Evolutionary conservation across 2,329 filamentous ascomycete genomes (phyloP).

Genomic region (Colletotrichum sp.): DNA sequence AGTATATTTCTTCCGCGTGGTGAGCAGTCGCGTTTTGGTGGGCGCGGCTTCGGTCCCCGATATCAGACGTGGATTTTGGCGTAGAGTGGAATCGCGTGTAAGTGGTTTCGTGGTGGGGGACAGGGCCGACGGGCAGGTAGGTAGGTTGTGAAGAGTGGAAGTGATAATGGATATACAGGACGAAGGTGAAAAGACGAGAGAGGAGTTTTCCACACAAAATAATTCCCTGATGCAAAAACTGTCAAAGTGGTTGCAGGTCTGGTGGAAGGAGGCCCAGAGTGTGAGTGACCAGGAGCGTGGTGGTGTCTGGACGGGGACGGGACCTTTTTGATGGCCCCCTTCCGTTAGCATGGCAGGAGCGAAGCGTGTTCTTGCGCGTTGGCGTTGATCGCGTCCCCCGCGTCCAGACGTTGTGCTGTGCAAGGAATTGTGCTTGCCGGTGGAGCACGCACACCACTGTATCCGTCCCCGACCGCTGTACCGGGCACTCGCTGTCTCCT

Average conservation of each 20-base stretch:
- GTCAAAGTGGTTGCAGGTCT: constrained; percentile 26
- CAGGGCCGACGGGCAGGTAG: background rate
- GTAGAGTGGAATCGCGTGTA: constrained; percentile 18
- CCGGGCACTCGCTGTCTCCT: background rate
- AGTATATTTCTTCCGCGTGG: constrained; percentile 9
- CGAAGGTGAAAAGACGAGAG: background rate
- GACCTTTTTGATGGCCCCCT: constrained; percentile 30
- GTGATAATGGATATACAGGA: background rate
- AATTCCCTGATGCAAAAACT: constrained; percentile 1
- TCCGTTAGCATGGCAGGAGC: constrained; percentile 11
- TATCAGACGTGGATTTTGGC: constrained; percentile 19
- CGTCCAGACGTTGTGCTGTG: background rate
- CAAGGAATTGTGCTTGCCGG: background rate
- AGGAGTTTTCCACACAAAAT: background rate
- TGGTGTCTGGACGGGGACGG: constrained; percentile 25
- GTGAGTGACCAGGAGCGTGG: background rate
- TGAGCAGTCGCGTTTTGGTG: constrained; percentile 8
- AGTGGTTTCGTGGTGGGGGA: constrained; percentile 3
- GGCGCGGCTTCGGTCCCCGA: background rate
- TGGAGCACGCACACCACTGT: background rate
- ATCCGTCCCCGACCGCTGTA: background rate
- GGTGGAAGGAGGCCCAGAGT: constrained; percentile 27
- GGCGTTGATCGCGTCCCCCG: constrained; percentile 3
- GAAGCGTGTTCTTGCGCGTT: constrained; percentile 24
- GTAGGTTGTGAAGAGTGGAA: background rate